These are phyloP conservation scores for Gelatoporia subvermispora DNA, from an alignment of 768 basidiomycete species.

Conservation along the genomic window DNA sequence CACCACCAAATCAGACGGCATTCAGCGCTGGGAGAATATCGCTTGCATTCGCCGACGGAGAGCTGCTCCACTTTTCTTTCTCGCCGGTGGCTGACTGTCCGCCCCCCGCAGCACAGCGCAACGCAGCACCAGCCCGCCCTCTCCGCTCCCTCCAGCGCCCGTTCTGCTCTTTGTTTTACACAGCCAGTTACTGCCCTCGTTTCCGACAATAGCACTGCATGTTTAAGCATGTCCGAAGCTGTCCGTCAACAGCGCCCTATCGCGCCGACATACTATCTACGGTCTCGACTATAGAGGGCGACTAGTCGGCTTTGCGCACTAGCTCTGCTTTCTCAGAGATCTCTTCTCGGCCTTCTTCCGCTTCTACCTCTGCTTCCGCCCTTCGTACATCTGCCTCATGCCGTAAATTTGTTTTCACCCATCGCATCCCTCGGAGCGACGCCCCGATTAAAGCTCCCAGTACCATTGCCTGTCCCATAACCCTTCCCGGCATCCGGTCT, in stretches of 20 bases:
- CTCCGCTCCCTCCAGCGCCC: background rate
- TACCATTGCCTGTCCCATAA: constrained; percentile 40
- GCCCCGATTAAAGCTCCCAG: constrained; percentile 59
- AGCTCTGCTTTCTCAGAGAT: constrained; percentile 6
- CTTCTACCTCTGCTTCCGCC: constrained; percentile 17
- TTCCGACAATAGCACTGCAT: background rate
- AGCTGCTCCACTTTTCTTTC: too few species aligned
- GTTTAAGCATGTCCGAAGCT: background rate
- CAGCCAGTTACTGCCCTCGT: background rate
- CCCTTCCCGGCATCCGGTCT: constrained; percentile 59
- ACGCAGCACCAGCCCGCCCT: too few species aligned
- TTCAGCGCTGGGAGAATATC: too few species aligned
- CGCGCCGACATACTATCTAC: background rate
- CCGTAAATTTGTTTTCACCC: constrained; percentile 23
- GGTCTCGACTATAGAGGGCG: background rate
- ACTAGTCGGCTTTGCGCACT: background rate
- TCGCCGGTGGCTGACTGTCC: too few species aligned
- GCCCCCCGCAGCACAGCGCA: background rate
- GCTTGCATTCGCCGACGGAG: too few species aligned
- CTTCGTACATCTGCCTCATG: constrained; percentile 20
- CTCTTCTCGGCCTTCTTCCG: constrained; percentile 15
- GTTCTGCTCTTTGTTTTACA: constrained; percentile 2
- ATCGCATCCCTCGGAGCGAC: constrained; percentile 38
- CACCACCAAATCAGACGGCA: too few species aligned
- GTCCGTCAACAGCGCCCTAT: background rate